A percentile compares a stretch with the other conserved stretches of the same genome.
Conservation (phyloP, 306 rosid species). For the Dalbergia cochinchinensis region DNA sequence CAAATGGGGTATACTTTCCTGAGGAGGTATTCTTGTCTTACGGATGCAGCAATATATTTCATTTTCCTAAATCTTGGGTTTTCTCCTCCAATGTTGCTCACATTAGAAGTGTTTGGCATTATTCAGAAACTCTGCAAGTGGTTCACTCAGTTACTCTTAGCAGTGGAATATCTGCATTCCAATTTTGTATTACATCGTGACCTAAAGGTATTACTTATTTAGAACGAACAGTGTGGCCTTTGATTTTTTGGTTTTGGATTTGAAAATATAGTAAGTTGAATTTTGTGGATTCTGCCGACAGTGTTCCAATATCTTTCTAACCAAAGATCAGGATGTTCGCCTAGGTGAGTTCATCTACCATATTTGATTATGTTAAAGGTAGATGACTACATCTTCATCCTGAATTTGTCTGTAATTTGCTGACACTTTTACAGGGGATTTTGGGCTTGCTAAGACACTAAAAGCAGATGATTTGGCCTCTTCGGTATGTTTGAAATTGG, state of each 20-base stretch:
- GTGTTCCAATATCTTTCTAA: conserved; percentile 97
- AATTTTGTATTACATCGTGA: conserved; percentile 92
- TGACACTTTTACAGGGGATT: conserved; percentile 72
- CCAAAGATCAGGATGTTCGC: conserved; percentile 93
- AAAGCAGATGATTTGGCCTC: conserved; percentile 97
- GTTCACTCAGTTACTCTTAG: conserved; percentile 85
- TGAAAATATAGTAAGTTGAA: conserved; percentile 32
- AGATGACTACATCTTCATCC: conserved; percentile 32
- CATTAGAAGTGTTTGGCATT: conserved; percentile 48
- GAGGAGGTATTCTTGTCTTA: conserved; percentile 73
- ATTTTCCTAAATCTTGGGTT: conserved; percentile 18
- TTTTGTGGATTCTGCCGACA: conserved; percentile 54
- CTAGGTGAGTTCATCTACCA: conserved; percentile 68
- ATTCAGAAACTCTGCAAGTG: conserved; percentile 92
- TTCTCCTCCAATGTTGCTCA: conserved; percentile 32
- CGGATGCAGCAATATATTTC: background rate
- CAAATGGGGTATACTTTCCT: conserved; percentile 83
- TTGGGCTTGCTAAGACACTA: conserved; percentile 97
- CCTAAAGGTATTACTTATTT: conserved; percentile 66
- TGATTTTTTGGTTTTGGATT: background rate
- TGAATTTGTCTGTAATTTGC: conserved; percentile 47
- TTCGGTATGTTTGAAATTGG: conserved; percentile 70
- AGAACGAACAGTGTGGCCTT: conserved; percentile 4
- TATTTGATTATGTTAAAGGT: conserved; percentile 37
- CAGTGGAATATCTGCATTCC: conserved; percentile 87